Percentiles rank a stretch among this genome's conserved stretches.
Evolutionary conservation across 1,139 yeast genomes (phyloP).

Genomic region (Blastobotrys raffinosifermentans): DNA sequence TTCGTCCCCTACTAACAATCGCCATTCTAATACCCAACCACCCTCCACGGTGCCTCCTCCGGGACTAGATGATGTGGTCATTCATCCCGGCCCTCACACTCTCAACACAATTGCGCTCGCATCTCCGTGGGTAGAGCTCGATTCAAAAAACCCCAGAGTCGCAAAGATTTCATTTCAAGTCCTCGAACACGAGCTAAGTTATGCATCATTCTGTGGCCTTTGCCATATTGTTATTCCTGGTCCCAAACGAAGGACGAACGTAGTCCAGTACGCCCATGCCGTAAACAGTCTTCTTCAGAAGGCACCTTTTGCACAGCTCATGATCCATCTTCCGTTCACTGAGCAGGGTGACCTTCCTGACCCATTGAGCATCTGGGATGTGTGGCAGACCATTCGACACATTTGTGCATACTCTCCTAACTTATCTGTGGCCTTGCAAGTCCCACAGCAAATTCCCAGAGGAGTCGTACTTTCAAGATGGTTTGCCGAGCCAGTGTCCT

Average conservation of each 20-base stretch:
- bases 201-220: slow-evolving; percentile 52
- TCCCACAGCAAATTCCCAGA: slow-evolving; percentile 47
- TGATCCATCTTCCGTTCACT: slow-evolving; percentile 40
- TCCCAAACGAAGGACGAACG: slow-evolving; percentile 49
- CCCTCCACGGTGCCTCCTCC: slow-evolving; percentile 20
- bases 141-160: slow-evolving; percentile 42
- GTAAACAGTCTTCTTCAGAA: slow-evolving; percentile 30
- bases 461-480: slow-evolving; percentile 47
- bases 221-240: slow-evolving; percentile 51
- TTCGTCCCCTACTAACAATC: slow-evolving; percentile 4
- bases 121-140: slow-evolving; percentile 62
- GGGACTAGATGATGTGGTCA: slow-evolving; percentile 27
- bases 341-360: slow-evolving; percentile 44
- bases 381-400: slow-evolving; percentile 58
- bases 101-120: slow-evolving; percentile 44
- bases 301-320: slow-evolving; percentile 30
- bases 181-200: slow-evolving; percentile 48
- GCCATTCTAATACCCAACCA: slow-evolving; percentile 1
- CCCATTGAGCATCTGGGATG: slow-evolving; percentile 58
- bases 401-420: slow-evolving; percentile 47
- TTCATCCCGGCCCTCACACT: slow-evolving; percentile 36
- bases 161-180: slow-evolving; percentile 52
- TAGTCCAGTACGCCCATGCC: slow-evolving; percentile 45
- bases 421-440: slow-evolving; percentile 51
- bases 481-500: slow-evolving; percentile 59